A percentile compares a stretch with the other conserved stretches of the same genome.
Evolutionary conservation across 768 basidiomycete genomes (phyloP).

Genomic region (Dioszegia aurantiaca): DNA sequence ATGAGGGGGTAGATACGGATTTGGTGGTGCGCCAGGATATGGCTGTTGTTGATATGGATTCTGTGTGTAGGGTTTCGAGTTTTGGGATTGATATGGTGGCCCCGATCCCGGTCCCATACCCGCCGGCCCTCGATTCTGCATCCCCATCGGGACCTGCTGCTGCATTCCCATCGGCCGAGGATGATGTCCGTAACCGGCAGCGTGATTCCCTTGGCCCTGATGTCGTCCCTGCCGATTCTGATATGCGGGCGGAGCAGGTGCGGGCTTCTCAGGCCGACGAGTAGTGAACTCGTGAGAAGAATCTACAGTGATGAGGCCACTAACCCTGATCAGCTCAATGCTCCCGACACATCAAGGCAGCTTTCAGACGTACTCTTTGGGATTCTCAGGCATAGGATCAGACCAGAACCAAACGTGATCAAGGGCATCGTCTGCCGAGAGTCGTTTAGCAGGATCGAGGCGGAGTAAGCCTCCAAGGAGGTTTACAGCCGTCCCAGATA

Average conservation of each 20-base stretch:
- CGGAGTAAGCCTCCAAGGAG: constrained; percentile 75
- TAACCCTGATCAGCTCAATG: constrained; percentile 12
- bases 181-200: too few relatives aligned
- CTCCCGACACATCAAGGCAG: neutral
- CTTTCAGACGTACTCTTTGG: constrained; percentile 41
- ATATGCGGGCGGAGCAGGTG: neutral
- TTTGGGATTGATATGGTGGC: too few relatives aligned
- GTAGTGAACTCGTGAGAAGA: constrained; percentile 46
- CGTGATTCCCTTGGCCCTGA: too few relatives aligned
- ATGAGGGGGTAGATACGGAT: too few relatives aligned
- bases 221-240: too few relatives aligned
- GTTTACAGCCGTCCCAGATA: constrained; percentile 72
- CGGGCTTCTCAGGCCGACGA: neutral
- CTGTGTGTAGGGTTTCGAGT: too few relatives aligned
- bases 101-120: too few relatives aligned
- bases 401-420: constrained; percentile 95
- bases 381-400: constrained; percentile 65
- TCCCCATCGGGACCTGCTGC: too few relatives aligned
- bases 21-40: too few relatives aligned
- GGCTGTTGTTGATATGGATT: too few relatives aligned
- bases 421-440: constrained; percentile 80
- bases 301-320: constrained; percentile 32
- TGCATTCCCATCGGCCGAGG: too few relatives aligned
- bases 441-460: constrained; percentile 76
- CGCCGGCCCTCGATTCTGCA: too few relatives aligned